phyloP scores from a whole-genome alignment of 2,329 filamentous ascomycete genomes.

The Ophiostoma australiae region DNA sequence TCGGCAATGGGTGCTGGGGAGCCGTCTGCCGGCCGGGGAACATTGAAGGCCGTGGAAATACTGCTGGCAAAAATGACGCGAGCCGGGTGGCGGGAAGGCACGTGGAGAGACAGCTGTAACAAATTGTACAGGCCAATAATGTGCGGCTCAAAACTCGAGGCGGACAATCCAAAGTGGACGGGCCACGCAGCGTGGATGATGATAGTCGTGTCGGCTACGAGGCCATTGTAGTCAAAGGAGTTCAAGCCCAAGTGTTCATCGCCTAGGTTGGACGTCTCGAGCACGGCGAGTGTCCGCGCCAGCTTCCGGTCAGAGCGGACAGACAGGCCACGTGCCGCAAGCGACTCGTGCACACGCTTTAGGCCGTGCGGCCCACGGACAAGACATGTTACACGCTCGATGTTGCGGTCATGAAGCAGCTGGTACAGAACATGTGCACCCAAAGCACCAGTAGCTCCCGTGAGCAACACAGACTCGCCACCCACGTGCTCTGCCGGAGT shows the following conservation, averaged over 20 bases:
- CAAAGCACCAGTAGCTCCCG: constrained; percentile 42
- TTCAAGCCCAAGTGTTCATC: constrained; percentile 35
- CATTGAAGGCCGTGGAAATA: constrained; percentile 24
- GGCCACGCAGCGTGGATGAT: constrained; percentile 47
- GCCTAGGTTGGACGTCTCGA: constrained; percentile 23
- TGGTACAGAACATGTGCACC: constrained; percentile 39
- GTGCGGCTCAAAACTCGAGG: constrained; percentile 43
- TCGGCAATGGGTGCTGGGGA: constrained; percentile 18
- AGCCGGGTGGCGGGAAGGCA: constrained; percentile 17
- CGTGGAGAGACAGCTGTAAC: constrained; percentile 34
- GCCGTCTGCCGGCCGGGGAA: constrained; percentile 17
- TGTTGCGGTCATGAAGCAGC: constrained; percentile 35
- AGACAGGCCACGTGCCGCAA: constrained; percentile 21
- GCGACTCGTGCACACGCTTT: constrained; percentile 23
- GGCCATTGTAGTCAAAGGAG: constrained; percentile 30
- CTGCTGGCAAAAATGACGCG: constrained; percentile 27
- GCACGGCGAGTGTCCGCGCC: constrained; percentile 20
- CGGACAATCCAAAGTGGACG: constrained; percentile 48
- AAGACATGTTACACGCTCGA: constrained; percentile 36
- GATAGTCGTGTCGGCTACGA: constrained; percentile 35
- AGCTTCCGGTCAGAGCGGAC: not conserved
- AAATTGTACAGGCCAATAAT: constrained; percentile 42
- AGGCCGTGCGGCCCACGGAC: constrained; percentile 23
- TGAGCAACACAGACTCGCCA: constrained; percentile 32
- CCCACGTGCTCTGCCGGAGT: constrained; percentile 9